Conservation (phyloP, 2,329 filamentous ascomycete species). For the Aureobasidium sp. region DNA sequence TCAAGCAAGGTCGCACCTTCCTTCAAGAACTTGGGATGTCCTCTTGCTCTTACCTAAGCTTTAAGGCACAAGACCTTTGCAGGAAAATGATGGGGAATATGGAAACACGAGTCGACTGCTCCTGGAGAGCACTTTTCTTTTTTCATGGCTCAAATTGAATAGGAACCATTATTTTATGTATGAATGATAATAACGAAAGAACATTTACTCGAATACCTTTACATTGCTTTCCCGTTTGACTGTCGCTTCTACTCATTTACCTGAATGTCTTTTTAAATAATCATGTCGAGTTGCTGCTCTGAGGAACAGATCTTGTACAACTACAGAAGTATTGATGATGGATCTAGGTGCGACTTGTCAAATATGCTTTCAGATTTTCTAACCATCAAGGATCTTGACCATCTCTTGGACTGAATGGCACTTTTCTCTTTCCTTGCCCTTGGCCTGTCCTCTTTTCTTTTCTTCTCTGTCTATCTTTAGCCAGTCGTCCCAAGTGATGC, state of each 20-base stretch:
- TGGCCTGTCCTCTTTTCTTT: constrained; percentile 54
- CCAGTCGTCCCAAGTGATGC: constrained; percentile 83
- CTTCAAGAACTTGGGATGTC: constrained; percentile 33
- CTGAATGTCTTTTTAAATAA: no score
- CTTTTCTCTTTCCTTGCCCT: constrained; percentile 74
- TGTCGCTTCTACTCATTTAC: no score
- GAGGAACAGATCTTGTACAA: no score
- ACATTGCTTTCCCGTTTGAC: no score
- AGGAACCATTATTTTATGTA: background rate
- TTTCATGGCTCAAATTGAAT: background rate
- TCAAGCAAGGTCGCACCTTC: constrained; percentile 26
- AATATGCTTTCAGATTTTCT: no score
- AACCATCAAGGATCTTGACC: constrained; percentile 41
- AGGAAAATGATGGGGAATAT: constrained; percentile 20
- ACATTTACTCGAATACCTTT: background rate
- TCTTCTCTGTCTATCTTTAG: constrained; percentile 75
- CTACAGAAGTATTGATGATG: no score
- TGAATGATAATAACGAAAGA: background rate
- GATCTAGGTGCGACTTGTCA: background rate
- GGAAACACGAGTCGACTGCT: constrained; percentile 17
- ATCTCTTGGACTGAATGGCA: constrained; percentile 52
- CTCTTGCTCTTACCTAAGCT: constrained; percentile 23
- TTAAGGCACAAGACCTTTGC: no score
- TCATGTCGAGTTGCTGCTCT: no score
- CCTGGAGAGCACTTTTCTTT: background rate